Evolutionary conservation across 495 filamentous ascomycete genomes (phyloP).

Genomic region (Lasiosphaeria ovina): DNA sequence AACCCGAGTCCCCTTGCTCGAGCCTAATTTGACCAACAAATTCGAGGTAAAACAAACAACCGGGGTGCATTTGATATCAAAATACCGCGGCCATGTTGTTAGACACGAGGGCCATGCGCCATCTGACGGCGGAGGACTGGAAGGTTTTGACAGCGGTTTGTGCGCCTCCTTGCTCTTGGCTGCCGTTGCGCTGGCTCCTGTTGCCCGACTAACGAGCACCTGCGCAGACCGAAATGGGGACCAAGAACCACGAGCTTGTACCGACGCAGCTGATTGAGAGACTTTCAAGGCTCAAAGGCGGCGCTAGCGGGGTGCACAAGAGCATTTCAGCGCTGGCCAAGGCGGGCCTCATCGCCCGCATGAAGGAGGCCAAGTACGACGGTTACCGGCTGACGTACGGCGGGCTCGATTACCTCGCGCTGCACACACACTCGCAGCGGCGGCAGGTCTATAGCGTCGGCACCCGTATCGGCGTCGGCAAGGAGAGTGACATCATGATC

Average conservation of each 20-base stretch:
- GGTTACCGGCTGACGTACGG: conserved; percentile 97
- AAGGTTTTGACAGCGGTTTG: conserved; percentile 86
- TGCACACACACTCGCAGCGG: conserved; percentile 80
- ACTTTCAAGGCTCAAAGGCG: conserved; percentile 75
- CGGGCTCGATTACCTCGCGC: conserved; percentile 91
- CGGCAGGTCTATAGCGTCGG: conserved; percentile 84
- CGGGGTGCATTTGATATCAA: not conserved
- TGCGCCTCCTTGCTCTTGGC: conserved; percentile 20
- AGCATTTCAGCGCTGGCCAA: conserved; percentile 90
- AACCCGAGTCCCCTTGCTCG: too few species aligned
- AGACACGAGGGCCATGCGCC: conserved; percentile 85
- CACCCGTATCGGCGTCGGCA: conserved; percentile 93
- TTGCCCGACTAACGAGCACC: conserved; percentile 15
- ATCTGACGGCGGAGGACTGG: conserved; percentile 92
- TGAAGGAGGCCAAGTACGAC: conserved; percentile 97
- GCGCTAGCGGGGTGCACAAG: conserved; percentile 74
- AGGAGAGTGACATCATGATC: conserved; percentile 94
- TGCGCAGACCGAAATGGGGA: conserved; percentile 80
- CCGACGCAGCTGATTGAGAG: conserved; percentile 85
- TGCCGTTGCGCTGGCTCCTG: conserved; percentile 16
- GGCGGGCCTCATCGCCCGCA: conserved; percentile 82
- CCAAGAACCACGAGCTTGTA: conserved; percentile 94
- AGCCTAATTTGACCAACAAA: too few species aligned
- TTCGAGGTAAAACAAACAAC: not conserved
- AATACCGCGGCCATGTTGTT: conserved; percentile 70